These are phyloP conservation scores for Ganoderma sinense DNA, from an alignment of 1,284 basidiomycete genomes.

Conservation along the genomic window DNA sequence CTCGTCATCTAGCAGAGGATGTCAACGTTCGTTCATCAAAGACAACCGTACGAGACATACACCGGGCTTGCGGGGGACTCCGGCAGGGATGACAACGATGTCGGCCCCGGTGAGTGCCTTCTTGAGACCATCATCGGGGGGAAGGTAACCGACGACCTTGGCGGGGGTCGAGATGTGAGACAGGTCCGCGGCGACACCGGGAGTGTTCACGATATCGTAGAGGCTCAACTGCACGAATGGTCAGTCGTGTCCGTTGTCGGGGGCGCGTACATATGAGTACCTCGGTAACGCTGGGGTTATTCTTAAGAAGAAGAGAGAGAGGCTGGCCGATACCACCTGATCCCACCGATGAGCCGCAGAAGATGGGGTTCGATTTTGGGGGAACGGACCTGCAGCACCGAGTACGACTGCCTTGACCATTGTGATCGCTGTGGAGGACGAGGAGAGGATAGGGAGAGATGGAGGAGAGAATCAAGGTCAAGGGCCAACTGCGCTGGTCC, in stretches of 20 bases:
- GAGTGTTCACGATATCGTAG: conserved; percentile 97
- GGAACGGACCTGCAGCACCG: conserved; percentile 81
- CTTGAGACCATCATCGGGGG: conserved; percentile 82
- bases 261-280: conserved; percentile 43
- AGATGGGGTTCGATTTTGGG: not conserved
- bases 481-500: not conserved
- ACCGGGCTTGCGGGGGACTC: conserved; percentile 96
- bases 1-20: conserved; percentile 70
- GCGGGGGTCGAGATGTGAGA: conserved; percentile 88
- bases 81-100: conserved; percentile 95
- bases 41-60: conserved; percentile 52
- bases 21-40: conserved; percentile 12
- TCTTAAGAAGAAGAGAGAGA: conserved; percentile 89
- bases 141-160: conserved; percentile 80
- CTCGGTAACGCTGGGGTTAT: conserved; percentile 83
- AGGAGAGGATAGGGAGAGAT: conserved; percentile 25
- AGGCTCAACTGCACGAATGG: conserved; percentile 70
- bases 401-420: conserved; percentile 94
- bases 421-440: conserved; percentile 10
- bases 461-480: conserved; percentile 12
- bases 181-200: conserved; percentile 95
- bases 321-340: conserved; percentile 93
- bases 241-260: not conserved
- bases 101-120: conserved; percentile 88
- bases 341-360: conserved; percentile 17